phyloP scores from a whole-genome alignment of 495 filamentous ascomycete species.

The Pyronema omphalodes region DNA sequence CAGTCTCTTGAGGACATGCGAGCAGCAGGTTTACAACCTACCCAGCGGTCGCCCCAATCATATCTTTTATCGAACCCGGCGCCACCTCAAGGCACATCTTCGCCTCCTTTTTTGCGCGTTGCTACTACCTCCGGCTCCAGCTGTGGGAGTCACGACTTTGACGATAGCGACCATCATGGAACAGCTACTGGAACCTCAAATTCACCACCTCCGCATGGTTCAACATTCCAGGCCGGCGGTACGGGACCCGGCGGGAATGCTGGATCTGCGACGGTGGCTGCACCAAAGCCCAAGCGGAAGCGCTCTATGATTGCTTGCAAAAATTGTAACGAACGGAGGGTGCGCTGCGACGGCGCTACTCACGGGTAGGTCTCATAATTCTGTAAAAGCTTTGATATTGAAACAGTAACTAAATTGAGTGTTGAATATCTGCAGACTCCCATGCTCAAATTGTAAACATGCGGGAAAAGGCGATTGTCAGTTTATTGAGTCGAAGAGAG shows the following conservation, averaged over 20 bases:
- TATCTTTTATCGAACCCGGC: not conserved
- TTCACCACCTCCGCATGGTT: not conserved
- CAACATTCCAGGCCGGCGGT: not conserved
- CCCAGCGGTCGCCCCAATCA: not conserved
- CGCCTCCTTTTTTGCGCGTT: not conserved
- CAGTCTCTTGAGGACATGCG: no score
- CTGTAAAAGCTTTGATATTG: not conserved
- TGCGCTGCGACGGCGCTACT: constrained; percentile 11
- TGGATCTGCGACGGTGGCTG: not conserved
- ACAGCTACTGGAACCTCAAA: not conserved
- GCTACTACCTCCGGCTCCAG: not conserved
- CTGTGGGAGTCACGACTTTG: constrained; percentile 1
- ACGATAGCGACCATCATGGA: not conserved
- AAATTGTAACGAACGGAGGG: constrained; percentile 11
- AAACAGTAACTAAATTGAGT: not conserved
- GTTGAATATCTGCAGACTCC: constrained; percentile 1
- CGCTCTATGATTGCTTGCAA: constrained; percentile 15
- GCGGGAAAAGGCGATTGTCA: constrained; percentile 9
- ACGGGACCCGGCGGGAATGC: not conserved
- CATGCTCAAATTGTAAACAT: constrained; percentile 12
- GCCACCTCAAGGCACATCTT: not conserved
- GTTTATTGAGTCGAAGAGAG: constrained; percentile 12
- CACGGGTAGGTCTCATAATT: constrained; percentile 3
- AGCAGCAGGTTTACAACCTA: not conserved
- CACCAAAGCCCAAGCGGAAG: constrained; percentile 9